A percentile compares a stretch with the other conserved stretches of the same genome.
phyloP scores from a whole-genome alignment of 331 rosid species.

The Prunus yedoensis region DNA sequence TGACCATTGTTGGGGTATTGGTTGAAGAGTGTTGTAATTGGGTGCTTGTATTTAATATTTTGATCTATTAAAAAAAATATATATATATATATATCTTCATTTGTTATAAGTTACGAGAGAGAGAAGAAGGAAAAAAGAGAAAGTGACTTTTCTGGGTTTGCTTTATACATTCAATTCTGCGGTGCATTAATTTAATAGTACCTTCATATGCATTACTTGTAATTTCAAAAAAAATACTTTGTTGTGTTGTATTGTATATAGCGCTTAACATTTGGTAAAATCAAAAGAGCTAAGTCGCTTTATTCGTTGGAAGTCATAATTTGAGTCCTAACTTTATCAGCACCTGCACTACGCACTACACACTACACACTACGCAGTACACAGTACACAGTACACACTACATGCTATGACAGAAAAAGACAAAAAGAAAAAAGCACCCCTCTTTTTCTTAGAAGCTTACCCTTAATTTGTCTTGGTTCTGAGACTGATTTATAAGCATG shows the following conservation, averaged over 20 bases:
- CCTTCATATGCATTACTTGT: background rate
- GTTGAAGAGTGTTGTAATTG: slow-evolving; percentile 35
- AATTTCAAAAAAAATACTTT: background rate
- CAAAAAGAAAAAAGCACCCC: background rate
- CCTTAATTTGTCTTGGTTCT: background rate
- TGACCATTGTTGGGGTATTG: slow-evolving; percentile 46
- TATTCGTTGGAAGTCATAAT: background rate
- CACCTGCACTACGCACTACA: background rate
- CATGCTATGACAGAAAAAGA: background rate
- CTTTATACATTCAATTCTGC: background rate
- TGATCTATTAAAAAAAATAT: background rate
- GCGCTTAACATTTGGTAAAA: too few species aligned
- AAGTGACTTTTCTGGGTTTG: background rate
- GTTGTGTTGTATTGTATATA: too few species aligned
- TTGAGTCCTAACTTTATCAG: background rate
- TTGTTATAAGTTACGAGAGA: slow-evolving; percentile 1
- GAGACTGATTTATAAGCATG: background rate
- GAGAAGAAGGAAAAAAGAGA: background rate
- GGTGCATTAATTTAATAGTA: background rate
- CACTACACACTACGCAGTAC: too few species aligned
- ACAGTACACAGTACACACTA: too few species aligned
- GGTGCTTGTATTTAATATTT: slow-evolving; percentile 34
- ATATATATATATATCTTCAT: slow-evolving; percentile 15
- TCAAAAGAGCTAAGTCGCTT: too few species aligned
- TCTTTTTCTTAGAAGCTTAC: too few species aligned